A percentile compares a stretch with the other conserved stretches of the same genome.
Evolutionary conservation across 1,284 basidiomycete genomes (phyloP).

Genomic region (Boletellus sp.): DNA sequence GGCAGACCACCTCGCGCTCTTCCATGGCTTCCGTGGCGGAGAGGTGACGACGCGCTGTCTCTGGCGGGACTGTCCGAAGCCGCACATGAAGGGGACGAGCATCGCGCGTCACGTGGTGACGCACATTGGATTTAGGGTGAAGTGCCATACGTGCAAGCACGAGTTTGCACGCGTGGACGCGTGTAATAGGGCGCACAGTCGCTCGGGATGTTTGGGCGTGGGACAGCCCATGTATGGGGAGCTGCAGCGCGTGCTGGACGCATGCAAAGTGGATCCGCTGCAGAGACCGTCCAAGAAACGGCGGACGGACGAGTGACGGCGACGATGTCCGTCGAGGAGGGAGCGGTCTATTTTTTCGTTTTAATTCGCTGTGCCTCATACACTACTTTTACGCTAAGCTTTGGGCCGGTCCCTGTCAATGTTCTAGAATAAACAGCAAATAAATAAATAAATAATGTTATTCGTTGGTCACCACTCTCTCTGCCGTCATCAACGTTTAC

Average conservation of each 20-base stretch:
- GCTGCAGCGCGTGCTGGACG: constrained; percentile 24
- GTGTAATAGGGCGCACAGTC: constrained; percentile 35
- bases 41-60: constrained; percentile 31
- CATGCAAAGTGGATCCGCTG: constrained; percentile 25
- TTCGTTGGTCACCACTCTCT: too few species aligned
- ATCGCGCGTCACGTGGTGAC: constrained; percentile 34
- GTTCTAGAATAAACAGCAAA: too few species aligned
- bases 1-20: constrained; percentile 32
- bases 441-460: too few species aligned
- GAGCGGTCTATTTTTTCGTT: not conserved
- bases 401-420: too few species aligned
- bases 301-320: constrained; percentile 24
- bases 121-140: constrained; percentile 31
- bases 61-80: constrained; percentile 28
- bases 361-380: too few species aligned
- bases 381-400: too few species aligned
- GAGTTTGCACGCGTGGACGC: constrained; percentile 34
- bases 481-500: too few species aligned
- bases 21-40: constrained; percentile 29
- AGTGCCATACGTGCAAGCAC: constrained; percentile 30
- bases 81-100: constrained; percentile 34
- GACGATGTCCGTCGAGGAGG: not conserved
- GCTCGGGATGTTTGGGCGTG: constrained; percentile 30
- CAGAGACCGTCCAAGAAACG: constrained; percentile 30
- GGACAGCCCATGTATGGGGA: constrained; percentile 34